phyloP scores from a whole-genome alignment of 1,139 yeast genomes.

The Komagataea norvegica region DNA sequence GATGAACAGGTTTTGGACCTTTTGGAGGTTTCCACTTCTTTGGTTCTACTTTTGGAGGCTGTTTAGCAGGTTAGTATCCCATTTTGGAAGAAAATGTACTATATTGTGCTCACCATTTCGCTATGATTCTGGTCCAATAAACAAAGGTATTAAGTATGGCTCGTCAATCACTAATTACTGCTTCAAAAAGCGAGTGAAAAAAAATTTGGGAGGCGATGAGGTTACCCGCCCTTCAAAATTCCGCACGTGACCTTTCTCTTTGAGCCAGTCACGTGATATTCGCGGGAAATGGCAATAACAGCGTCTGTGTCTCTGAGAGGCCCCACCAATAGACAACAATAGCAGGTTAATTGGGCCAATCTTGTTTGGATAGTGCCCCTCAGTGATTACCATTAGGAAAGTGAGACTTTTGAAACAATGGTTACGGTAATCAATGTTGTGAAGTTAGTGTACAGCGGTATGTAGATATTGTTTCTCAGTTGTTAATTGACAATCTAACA shows the following conservation, averaged over 20 bases:
- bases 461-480: no score
- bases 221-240: constrained; percentile 9
- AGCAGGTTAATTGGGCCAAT: no score
- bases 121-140: not conserved
- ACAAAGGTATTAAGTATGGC: no score
- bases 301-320: no score
- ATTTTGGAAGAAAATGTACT: not conserved
- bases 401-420: no score
- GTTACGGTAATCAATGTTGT: no score
- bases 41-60: constrained; percentile 43
- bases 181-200: constrained; percentile 4
- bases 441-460: no score
- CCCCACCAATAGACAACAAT: no score
- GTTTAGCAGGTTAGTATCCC: not conserved
- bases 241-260: constrained; percentile 5
- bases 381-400: no score
- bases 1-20: constrained; percentile 87
- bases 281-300: not conserved
- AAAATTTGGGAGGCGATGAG: constrained; percentile 13
- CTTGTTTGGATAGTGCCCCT: no score
- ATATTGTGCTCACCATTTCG: constrained; percentile 7
- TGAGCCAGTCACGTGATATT: constrained; percentile 5
- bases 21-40: constrained; percentile 69
- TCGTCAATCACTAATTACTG: no score
- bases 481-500: no score